These are phyloP conservation scores for Heterobasidion annosum DNA, from an alignment of 1,284 basidiomycete genomes.

Conservation along the genomic window DNA sequence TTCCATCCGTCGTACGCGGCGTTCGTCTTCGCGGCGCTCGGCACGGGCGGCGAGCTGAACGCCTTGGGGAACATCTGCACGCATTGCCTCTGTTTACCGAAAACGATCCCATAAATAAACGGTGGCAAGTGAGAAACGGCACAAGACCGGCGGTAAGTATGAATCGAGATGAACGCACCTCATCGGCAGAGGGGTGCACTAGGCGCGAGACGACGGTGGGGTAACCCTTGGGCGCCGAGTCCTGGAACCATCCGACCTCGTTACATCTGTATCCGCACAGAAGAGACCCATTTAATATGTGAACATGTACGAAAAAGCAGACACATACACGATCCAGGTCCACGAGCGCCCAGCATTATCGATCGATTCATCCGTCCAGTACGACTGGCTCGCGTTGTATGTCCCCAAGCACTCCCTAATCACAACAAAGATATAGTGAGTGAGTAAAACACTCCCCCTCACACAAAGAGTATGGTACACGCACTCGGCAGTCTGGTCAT, in stretches of 20 bases:
- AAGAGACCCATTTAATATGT: not conserved
- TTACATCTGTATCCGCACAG: conserved; percentile 39
- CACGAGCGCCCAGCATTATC: conserved; percentile 47
- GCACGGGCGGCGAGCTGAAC: conserved; percentile 32
- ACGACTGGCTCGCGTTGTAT: conserved; percentile 37
- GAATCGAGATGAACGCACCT: conserved; percentile 15
- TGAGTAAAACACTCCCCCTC: no score
- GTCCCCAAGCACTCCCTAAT: conserved; percentile 47
- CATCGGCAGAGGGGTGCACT: conserved; percentile 46
- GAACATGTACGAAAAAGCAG: not conserved
- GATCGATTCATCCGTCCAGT: conserved; percentile 43
- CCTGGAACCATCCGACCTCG: conserved; percentile 58
- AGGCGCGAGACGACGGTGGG: conserved; percentile 53
- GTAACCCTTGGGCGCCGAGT: conserved; percentile 41
- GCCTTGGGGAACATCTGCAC: conserved; percentile 47
- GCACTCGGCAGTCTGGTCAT: conserved; percentile 15
- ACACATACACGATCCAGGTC: conserved; percentile 49
- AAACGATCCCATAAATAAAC: not conserved
- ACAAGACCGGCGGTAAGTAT: not conserved
- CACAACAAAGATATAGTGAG: not conserved
- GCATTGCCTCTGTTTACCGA: conserved; percentile 45
- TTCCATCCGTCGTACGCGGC: conserved; percentile 52
- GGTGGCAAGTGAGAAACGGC: not conserved
- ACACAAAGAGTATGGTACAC: not conserved
- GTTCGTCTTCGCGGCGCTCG: conserved; percentile 35